A percentile compares a stretch with the other conserved stretches of the same genome.
phyloP scores from a whole-genome alignment of 768 basidiomycete genomes.

The Rhodotorula toruloides region DNA sequence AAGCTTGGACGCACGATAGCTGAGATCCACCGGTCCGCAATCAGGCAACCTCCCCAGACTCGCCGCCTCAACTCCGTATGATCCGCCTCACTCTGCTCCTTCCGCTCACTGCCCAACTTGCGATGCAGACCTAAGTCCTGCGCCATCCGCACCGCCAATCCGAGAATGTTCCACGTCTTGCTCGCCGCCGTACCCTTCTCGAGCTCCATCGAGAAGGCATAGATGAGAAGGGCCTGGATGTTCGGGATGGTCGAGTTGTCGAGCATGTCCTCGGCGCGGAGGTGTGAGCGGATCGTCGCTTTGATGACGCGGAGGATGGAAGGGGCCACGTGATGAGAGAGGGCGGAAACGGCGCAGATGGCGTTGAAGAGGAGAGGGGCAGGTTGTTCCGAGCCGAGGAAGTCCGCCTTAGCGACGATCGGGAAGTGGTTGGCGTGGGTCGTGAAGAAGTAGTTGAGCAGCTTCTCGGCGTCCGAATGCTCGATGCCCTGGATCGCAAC shows the following conservation, averaged over 20 bases:
- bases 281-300: constrained; percentile 74
- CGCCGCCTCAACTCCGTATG: constrained; percentile 76
- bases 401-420: constrained; percentile 80
- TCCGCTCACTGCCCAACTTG: constrained; percentile 63
- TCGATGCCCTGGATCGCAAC: constrained; percentile 54
- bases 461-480: constrained; percentile 67
- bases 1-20: constrained; percentile 16
- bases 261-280: constrained; percentile 84
- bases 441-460: constrained; percentile 90
- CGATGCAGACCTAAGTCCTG: constrained; percentile 95
- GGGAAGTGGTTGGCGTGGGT: constrained; percentile 77
- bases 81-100: constrained; percentile 51
- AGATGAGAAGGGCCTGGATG: constrained; percentile 66
- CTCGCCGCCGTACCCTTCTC: constrained; percentile 40
- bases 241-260: constrained; percentile 52
- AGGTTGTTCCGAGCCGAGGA: constrained; percentile 69
- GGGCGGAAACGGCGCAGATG: constrained; percentile 84
- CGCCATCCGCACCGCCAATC: constrained; percentile 56
- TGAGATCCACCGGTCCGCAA: constrained; percentile 71
- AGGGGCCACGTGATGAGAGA: constrained; percentile 73
- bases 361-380: constrained; percentile 78
- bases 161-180: constrained; percentile 37
- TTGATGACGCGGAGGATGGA: constrained; percentile 84
- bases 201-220: constrained; percentile 34
- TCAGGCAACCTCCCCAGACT: constrained; percentile 90